phyloP scores from a whole-genome alignment of 2,329 filamentous ascomycete species.

The Cadophora luteo-olivacea region DNA sequence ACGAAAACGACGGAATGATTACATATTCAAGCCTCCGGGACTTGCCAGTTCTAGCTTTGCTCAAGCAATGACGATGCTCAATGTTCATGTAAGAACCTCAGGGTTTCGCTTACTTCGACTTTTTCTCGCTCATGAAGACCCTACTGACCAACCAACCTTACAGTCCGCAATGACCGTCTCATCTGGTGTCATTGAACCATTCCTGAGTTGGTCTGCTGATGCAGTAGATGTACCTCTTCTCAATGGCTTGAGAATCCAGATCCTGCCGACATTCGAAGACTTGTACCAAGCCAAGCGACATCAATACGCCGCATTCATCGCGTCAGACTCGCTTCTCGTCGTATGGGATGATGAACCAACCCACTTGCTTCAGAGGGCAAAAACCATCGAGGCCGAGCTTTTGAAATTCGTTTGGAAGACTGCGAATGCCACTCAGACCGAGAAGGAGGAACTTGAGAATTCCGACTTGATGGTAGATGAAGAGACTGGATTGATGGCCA shows the following conservation, averaged over 20 bases:
- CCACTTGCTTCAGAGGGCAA: constrained; percentile 72
- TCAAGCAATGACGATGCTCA: constrained; percentile 24
- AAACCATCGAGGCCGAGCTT: constrained; percentile 75
- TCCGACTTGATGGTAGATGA: constrained; percentile 68
- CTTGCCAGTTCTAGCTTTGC: constrained; percentile 20
- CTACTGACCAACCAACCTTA: constrained; percentile 29
- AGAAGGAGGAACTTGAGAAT: constrained; percentile 56
- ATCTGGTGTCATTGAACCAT: constrained; percentile 79
- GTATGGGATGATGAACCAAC: constrained; percentile 85
- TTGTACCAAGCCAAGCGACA: constrained; percentile 75
- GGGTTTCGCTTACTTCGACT: background rate
- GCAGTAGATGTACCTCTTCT: constrained; percentile 78
- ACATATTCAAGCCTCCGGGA: constrained; percentile 23
- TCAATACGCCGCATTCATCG: constrained; percentile 82
- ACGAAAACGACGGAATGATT: constrained; percentile 22
- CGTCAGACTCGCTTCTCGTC: constrained; percentile 71
- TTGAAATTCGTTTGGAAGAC: constrained; percentile 79
- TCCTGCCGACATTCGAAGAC: constrained; percentile 74
- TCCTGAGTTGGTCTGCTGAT: constrained; percentile 74
- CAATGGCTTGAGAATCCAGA: constrained; percentile 79
- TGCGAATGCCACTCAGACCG: constrained; percentile 49
- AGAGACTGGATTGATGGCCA: constrained; percentile 71
- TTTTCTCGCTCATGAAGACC: background rate
- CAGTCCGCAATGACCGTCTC: constrained; percentile 83
- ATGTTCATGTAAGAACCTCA: constrained; percentile 25